phyloP scores from a whole-genome alignment of 371 early-diverging fungal species.

The Sporodiniella umbellata region DNA sequence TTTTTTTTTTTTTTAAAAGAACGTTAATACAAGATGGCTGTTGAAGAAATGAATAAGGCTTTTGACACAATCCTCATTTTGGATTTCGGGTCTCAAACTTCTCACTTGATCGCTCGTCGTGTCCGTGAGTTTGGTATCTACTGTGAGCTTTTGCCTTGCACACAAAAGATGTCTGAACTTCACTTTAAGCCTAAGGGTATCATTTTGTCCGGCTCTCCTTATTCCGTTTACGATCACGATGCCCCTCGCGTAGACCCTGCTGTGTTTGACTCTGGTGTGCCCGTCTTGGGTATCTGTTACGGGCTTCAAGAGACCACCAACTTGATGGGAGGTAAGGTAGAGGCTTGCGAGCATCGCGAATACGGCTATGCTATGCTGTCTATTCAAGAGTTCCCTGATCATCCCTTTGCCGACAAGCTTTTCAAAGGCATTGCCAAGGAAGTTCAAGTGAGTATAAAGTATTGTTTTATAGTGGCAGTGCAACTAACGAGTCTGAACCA shows the following conservation, averaged over 20 bases:
- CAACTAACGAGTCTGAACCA: not conserved
- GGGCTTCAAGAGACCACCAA: slow-evolving; percentile 95
- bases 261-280: slow-evolving; percentile 86
- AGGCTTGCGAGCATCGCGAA: slow-evolving; percentile 87
- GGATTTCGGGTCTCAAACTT: slow-evolving; percentile 98
- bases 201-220: slow-evolving; percentile 94
- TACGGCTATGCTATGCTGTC: slow-evolving; percentile 89
- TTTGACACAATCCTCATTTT: slow-evolving; percentile 97
- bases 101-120: slow-evolving; percentile 95
- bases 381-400: slow-evolving; percentile 57
- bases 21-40: slow-evolving; percentile 13
- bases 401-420: slow-evolving; percentile 64
- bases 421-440: slow-evolving; percentile 74
- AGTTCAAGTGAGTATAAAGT: slow-evolving; percentile 36
- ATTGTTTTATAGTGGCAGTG: not conserved
- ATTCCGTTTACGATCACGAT: slow-evolving; percentile 92
- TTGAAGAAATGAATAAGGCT: slow-evolving; percentile 61
- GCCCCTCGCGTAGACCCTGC: slow-evolving; percentile 93
- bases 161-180: slow-evolving; percentile 88
- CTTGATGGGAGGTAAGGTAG: slow-evolving; percentile 85
- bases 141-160: slow-evolving; percentile 97
- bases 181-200: slow-evolving; percentile 95
- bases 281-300: slow-evolving; percentile 97
- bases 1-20: not conserved
- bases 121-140: slow-evolving; percentile 96